Evolutionary conservation across 495 filamentous ascomycete species (phyloP), one percentile per base, ranked within the genome.

Genomic region (Penicillium cinerascens): DNA sequence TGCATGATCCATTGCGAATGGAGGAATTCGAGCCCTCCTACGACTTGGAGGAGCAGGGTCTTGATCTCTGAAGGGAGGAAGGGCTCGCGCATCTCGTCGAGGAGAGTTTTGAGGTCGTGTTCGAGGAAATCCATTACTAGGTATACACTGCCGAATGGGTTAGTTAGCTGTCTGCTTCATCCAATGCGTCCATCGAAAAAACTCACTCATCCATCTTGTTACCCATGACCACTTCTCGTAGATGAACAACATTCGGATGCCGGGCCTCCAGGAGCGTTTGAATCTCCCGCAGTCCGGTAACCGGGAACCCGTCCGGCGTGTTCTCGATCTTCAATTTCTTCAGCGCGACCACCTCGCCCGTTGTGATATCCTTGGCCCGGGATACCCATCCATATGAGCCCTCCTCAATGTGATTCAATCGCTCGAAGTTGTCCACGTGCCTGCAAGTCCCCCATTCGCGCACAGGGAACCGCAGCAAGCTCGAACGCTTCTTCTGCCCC

Each of bases 51-150:
- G 8, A 97, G 78, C 2, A 98, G 79, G 0, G 91, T 92, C 70
- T 98, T 98, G 62, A 87, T 85, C 66, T 98, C 93, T 27, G 91
- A 96, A 13, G 88, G 85, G 43, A 95, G 80, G 71, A 98, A 98
- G 0, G 92, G 91, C 60, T 97, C 90, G 43, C 85, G 79, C 90
- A 97, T 96, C 63, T 92, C 88, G 58, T 95, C 88, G 53, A 92
- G 87, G 51, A 98, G 80, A 51, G 88, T 88, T 74, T 95, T 96
- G 53, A 98, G 87, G 69, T 98, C 93, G 77, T 98, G 93, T 77
- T 97, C 92, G 64, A 96, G 78, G 74, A 97, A 98, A 69, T 96
- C 92, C 82, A 98, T 92, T 51, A 98, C 93, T 44, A 98, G 84
- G 76, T 87, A 97, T 55, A 96, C 85, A 75, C 89, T 91, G 66